A percentile compares a stretch with the other conserved stretches of the same genome.
Conservation (phyloP, 2,329 filamentous ascomycete species). For the Xylariaceae sp. region DNA sequence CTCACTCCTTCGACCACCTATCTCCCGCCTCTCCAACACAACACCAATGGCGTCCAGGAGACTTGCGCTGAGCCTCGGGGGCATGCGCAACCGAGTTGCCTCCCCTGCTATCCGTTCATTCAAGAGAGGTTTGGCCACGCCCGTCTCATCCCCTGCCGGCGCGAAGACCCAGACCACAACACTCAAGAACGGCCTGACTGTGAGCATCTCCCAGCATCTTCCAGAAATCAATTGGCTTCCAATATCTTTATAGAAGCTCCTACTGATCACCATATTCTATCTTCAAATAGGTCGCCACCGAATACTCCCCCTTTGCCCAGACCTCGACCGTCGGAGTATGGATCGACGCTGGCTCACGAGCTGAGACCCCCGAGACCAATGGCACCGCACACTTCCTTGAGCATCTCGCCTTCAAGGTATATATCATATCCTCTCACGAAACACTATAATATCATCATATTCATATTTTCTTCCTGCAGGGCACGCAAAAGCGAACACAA, state of each 20-base stretch:
- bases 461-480: conserved; percentile 56
- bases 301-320: conserved; percentile 97
- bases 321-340: conserved; percentile 97
- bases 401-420: conserved; percentile 99
- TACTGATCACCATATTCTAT: conserved; percentile 16
- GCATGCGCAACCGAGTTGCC: conserved; percentile 82
- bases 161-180: conserved; percentile 94
- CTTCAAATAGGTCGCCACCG: conserved; percentile 77
- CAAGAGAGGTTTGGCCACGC: conserved; percentile 86
- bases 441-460: conserved; percentile 15
- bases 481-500: conserved; percentile 89
- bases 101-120: conserved; percentile 73
- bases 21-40: conserved; percentile 43
- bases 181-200: conserved; percentile 94
- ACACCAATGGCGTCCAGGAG: conserved; percentile 99
- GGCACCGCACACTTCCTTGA: conserved; percentile 99
- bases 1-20: conserved; percentile 42
- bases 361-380: conserved; percentile 98
- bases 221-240: conserved; percentile 26
- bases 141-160: conserved; percentile 58
- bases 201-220: conserved; percentile 44
- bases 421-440: conserved; percentile 10
- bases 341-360: conserved; percentile 98
- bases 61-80: conserved; percentile 92
- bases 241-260: not conserved